phyloP scores from a whole-genome alignment of 1,284 basidiomycete genomes.

The Trichosporon sp. region DNA sequence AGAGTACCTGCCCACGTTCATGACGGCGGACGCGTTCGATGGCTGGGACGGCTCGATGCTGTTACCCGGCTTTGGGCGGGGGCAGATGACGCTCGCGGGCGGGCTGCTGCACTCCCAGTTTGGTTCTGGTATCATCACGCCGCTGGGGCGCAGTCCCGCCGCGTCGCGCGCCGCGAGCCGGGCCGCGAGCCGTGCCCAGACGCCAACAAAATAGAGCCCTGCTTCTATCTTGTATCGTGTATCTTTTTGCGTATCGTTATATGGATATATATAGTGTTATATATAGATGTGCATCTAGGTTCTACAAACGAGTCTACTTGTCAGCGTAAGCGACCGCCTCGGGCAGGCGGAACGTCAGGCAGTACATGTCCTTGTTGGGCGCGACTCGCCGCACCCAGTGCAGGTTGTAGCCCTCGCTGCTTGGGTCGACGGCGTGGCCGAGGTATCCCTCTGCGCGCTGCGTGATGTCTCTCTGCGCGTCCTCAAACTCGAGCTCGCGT shows the following conservation, averaged over 20 bases:
- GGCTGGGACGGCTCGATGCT: conserved; percentile 56
- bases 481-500: conserved; percentile 71
- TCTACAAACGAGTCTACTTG: background rate
- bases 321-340: conserved; percentile 52
- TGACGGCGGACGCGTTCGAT: conserved; percentile 54
- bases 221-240: conserved; percentile 1
- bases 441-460: conserved; percentile 74
- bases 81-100: conserved; percentile 54
- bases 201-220: conserved; percentile 19
- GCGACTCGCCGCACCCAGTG: conserved; percentile 90
- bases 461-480: conserved; percentile 74
- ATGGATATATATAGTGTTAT: conserved; percentile 14
- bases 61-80: conserved; percentile 54
- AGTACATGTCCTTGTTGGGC: conserved; percentile 98
- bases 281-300: conserved; percentile 23
- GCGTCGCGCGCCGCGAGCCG: conserved; percentile 29
- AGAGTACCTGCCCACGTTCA: conserved; percentile 53
- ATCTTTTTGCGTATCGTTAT: conserved; percentile 1
- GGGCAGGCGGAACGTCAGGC: conserved; percentile 87
- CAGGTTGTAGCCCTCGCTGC: conserved; percentile 61
- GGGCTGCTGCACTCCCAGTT: conserved; percentile 55
- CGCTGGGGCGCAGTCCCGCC: conserved; percentile 35
- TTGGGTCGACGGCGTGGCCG: conserved; percentile 63
- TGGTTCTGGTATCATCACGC: conserved; percentile 57
- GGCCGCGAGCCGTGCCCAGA: conserved; percentile 31